phyloP scores from a whole-genome alignment of 441 rosid genomes.

The Adansonia grandidieri region DNA sequence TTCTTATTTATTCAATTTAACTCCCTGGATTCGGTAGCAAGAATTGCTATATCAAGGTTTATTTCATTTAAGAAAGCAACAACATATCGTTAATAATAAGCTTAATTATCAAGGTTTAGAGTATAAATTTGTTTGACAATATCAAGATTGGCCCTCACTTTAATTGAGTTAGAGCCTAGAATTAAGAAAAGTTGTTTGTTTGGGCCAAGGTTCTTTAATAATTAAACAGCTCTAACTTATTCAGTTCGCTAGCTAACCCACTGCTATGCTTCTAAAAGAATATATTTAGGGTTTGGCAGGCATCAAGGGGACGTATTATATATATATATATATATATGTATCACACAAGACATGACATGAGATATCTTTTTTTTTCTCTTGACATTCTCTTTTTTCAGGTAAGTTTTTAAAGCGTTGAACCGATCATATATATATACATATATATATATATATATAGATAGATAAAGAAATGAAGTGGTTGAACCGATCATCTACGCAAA shows the following conservation, averaged over 20 bases:
- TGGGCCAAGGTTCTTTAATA: constrained; percentile 3
- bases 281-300: not conserved
- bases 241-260: not conserved
- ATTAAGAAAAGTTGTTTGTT: not conserved
- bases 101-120: not conserved
- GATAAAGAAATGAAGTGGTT: not conserved
- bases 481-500: not conserved
- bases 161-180: constrained; percentile 9
- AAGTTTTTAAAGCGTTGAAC: not conserved
- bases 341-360: not conserved
- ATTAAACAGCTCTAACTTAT: not conserved
- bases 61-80: not conserved
- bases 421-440: too few species aligned
- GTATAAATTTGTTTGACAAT: not conserved
- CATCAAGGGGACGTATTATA: not conserved
- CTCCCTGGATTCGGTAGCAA: not conserved
- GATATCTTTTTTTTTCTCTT: not conserved
- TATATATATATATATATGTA: not conserved
- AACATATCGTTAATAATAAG: not conserved
- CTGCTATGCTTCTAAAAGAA: not conserved
- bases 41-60: not conserved
- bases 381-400: not conserved
- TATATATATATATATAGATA: too few species aligned
- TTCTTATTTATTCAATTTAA: not conserved
- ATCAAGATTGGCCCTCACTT: constrained; percentile 6